Conservation (phyloP, 2,329 filamentous ascomycete genomes). For the Emericellopsis cladophorae region DNA sequence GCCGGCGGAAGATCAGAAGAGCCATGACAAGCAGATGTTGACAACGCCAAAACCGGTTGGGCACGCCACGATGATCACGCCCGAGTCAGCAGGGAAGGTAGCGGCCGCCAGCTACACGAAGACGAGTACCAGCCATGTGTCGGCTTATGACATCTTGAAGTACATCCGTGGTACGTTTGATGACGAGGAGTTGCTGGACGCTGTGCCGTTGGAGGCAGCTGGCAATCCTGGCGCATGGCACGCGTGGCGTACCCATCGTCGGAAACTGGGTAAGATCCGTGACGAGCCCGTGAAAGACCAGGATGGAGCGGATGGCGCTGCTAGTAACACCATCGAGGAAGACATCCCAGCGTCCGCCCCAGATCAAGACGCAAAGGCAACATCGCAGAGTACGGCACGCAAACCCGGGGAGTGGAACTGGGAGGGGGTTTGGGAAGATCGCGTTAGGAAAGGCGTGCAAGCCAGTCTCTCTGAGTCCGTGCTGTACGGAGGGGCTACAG, state of each 20-base stretch:
- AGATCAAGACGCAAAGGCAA: background rate
- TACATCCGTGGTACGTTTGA: constrained; percentile 80
- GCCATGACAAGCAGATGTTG: constrained; percentile 17
- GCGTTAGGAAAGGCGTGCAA: constrained; percentile 68
- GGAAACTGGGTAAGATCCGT: constrained; percentile 13
- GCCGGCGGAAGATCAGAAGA: constrained; percentile 20
- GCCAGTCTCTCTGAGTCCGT: constrained; percentile 68
- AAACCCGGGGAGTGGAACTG: constrained; percentile 84
- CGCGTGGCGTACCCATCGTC: constrained; percentile 69
- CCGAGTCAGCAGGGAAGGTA: constrained; percentile 9
- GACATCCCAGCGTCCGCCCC: constrained; percentile 2
- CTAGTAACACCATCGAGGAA: background rate
- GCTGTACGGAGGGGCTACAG: constrained; percentile 55
- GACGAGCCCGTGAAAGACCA: constrained; percentile 1
- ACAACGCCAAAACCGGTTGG: constrained; percentile 10
- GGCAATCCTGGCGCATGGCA: constrained; percentile 90
- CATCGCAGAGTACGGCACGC: background rate
- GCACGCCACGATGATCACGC: constrained; percentile 12
- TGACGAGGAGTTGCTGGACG: constrained; percentile 63
- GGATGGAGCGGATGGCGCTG: background rate
- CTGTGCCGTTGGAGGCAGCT: constrained; percentile 66
- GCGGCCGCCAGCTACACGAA: background rate
- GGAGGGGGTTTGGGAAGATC: constrained; percentile 92
- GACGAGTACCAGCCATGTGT: constrained; percentile 19
- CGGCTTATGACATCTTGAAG: constrained; percentile 56